Conservation (phyloP, 345 rosid genomes). For the Diplotaxis tenuifolia region DNA sequence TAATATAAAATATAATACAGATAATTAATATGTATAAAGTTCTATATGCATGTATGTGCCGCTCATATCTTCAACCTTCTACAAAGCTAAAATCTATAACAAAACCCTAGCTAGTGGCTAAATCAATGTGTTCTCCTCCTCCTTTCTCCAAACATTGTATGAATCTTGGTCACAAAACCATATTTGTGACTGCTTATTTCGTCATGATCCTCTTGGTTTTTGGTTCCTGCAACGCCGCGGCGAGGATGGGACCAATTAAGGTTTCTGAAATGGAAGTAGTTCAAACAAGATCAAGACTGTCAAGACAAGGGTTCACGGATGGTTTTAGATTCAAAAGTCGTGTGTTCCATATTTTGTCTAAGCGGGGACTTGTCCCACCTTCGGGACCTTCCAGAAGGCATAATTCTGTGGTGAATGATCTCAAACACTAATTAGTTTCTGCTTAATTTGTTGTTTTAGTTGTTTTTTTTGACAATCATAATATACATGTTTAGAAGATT, state of each 20-base stretch:
- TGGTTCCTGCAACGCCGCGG: slow-evolving; percentile 37
- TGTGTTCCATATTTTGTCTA: slow-evolving; percentile 66
- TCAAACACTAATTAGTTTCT: slow-evolving; percentile 13
- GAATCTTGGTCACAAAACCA: slow-evolving; percentile 22
- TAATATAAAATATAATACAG: slow-evolving; percentile 4
- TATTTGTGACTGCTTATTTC: slow-evolving; percentile 21
- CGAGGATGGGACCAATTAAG: slow-evolving; percentile 37
- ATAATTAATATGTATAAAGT: background rate
- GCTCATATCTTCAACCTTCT: slow-evolving; percentile 7
- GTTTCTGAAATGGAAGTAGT: slow-evolving; percentile 10
- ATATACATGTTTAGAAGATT: slow-evolving; percentile 1
- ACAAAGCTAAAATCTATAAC: slow-evolving; percentile 3
- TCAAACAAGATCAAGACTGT: slow-evolving; percentile 26
- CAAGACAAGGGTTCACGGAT: slow-evolving; percentile 27
- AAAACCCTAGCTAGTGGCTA: slow-evolving; percentile 10
- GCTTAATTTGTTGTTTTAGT: background rate
- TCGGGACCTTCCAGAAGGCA: slow-evolving; percentile 83
- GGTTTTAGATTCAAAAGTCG: slow-evolving; percentile 45
- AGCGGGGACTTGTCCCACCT: slow-evolving; percentile 66
- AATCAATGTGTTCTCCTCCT: background rate
- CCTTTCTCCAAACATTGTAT: background rate
- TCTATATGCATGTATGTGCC: background rate
- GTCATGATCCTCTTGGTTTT: slow-evolving; percentile 38
- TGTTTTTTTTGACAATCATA: slow-evolving; percentile 1
- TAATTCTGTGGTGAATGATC: slow-evolving; percentile 43